Evolutionary conservation across 257 asterid species (phyloP).

Genomic region (Verbena officinalis): DNA sequence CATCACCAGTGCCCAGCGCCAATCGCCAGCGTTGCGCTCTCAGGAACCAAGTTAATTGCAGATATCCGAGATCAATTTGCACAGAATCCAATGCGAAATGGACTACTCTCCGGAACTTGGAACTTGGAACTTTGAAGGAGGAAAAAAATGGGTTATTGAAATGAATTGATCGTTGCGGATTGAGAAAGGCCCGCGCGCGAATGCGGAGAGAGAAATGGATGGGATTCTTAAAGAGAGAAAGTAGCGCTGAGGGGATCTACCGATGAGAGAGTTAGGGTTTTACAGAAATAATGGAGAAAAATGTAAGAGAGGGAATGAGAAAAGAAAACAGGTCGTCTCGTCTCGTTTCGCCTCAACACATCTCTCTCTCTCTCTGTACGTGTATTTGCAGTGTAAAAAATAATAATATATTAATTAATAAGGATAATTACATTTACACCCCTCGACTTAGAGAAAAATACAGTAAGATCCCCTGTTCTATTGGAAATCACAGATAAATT

Average conservation of each 20-base stretch:
- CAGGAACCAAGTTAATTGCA: conserved; percentile 29
- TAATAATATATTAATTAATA: neutral
- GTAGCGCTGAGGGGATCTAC: conserved; percentile 32
- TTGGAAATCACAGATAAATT: too few species aligned
- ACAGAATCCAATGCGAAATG: conserved; percentile 8
- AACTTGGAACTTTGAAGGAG: conserved; percentile 7
- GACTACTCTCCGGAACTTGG: neutral
- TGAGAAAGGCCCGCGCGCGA: conserved; percentile 8
- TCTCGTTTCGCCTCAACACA: conserved; percentile 19
- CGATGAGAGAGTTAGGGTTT: conserved; percentile 53
- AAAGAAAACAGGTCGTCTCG: conserved; percentile 8
- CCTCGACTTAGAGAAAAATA: too few species aligned
- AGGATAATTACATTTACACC: too few species aligned
- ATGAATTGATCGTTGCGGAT: conserved; percentile 17
- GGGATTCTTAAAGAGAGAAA: conserved; percentile 19
- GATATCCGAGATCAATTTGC: conserved; percentile 22
- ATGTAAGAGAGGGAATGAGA: conserved; percentile 1
- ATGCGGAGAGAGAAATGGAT: conserved; percentile 9
- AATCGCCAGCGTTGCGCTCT: conserved; percentile 72
- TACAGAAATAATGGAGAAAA: conserved; percentile 29
- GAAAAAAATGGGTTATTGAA: conserved; percentile 12
- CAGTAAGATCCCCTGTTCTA: too few species aligned
- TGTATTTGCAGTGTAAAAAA: neutral
- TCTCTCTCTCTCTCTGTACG: neutral
- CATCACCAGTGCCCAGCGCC: conserved; percentile 62